Evolutionary conservation across 225 moss, liverwort and hornwort genomes (phyloP), one percentile per base, ranked within the genome.

Genomic region (Lunularia cruciata): DNA sequence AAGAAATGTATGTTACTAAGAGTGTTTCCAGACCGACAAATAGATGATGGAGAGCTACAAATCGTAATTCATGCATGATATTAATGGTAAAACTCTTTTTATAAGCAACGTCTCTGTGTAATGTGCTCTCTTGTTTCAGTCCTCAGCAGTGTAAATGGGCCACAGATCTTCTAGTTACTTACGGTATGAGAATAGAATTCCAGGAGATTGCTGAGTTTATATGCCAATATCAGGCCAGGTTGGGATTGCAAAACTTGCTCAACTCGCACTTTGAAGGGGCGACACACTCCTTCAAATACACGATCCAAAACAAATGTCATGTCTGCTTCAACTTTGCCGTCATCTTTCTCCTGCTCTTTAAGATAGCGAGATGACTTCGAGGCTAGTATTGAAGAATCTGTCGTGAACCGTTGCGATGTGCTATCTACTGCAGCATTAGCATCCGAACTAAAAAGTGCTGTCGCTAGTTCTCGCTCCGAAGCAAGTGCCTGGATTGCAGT

Each of bases 241-340:
- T 98, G 98, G 54, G 93, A 88, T 60, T 98, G 98, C 72, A 98
- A 79, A 16, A 98, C 98, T 78, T 98, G 98, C 81, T 98, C 98
- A 60, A 98, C 98, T 62, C 98, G 87, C 71, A 93, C 84, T 83
- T 93, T 98, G 74, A 98, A 98, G 20, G 98, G 98, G 47, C 98
- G 89, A 72, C 98, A 98, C 27, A 98, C 89, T 53, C 98, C 98
- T 68, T 98, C 98, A 63, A 98, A 98, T 63, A 98, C 85, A 72
- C 98, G 83, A 69, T 98, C 93, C 46, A 98, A 63, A 34, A 98
- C 98, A 68, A 91, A 93, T 16, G 87, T 81, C 93, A 91, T 88
- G 64, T 98, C 93, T 61, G 91, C 73, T 57, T 98, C 93, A 20
- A 76, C 85, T 74, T 85, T 98, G 59, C 81, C 81, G 55, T 89